Base-by-base conservation (phyloP, 2,329 filamentous ascomycete species). In the Fusarium pininemorale region DNA sequence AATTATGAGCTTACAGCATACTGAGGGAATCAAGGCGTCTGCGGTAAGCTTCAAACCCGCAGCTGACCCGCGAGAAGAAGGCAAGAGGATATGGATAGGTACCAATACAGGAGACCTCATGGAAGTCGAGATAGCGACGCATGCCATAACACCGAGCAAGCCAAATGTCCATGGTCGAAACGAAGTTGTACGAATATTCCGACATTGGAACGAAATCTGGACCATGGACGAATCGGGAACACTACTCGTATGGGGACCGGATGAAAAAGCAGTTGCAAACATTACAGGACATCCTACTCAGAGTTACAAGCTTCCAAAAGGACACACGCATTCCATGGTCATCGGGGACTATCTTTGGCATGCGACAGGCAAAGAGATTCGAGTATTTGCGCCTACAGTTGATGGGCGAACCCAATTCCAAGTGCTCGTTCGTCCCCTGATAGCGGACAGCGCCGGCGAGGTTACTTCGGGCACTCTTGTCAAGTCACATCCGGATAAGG, bases 191-290 rank as follows among this genome's bases (percentile, higher is more conserved):
- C 94, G 91, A 77, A 97, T 99, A 47, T 93, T 94, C 79, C 91
- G 96, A 44, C 93, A 97, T 81, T 92, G 90, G 71, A 94, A 94
- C 75, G 94, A 98, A 78, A 90, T 99, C 81, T 99, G 96, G 96
- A 95, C 95, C 0, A 82, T 99, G 54, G 96, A 98, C 80, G 95
- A 98, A 73, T 91, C 93, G 53, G 96, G 96, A 16, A 93, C 93
- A 51, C 84, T 99, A 20, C 91, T 94, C 74, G 89, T 98, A 10
- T 99, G 96, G 96, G 91, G 90, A 4, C 92, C 95, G 8, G 93
- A 95, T 77, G 83, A 83, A 51, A 89, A 89, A 11, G 92, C 93
- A 1, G 87, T 91, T 35, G 95, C 95, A 3, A 96, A 90, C 70
- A 83, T 98, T 37, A 89, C 90, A 63, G 90, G 91, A 64, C 92